These are phyloP conservation scores for Fusarium domesticum DNA, from an alignment of 2,329 filamentous ascomycete species.

Conservation along the genomic window DNA sequence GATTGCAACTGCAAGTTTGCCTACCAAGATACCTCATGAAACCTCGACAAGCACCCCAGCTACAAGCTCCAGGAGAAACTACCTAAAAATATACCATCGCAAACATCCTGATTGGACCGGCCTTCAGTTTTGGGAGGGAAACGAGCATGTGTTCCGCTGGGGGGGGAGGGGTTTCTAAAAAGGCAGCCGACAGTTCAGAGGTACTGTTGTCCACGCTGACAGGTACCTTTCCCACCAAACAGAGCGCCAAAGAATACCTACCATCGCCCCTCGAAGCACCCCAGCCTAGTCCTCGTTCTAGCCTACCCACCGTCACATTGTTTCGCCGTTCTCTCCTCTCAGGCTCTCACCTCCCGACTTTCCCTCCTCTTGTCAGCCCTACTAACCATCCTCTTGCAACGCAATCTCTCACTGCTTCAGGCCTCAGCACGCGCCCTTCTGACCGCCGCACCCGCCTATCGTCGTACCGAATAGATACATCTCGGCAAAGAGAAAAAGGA, in stretches of 20 bases:
- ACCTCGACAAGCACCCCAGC: background rate
- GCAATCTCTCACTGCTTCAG: background rate
- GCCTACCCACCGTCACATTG: background rate
- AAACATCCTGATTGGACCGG: background rate
- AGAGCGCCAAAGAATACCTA: background rate
- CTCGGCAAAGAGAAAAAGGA: background rate
- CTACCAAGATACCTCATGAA: background rate
- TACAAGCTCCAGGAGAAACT: background rate
- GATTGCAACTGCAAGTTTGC: too few species aligned
- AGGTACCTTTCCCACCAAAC: background rate
- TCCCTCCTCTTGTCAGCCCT: background rate
- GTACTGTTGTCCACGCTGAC: background rate
- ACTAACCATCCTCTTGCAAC: background rate
- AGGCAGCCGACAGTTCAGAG: background rate
- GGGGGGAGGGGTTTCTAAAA: background rate
- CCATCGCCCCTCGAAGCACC: background rate
- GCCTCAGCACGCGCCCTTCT: too few species aligned
- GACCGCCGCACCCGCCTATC: too few species aligned
- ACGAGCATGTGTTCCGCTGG: background rate
- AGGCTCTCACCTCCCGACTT: conserved; percentile 12
- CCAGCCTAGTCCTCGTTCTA: background rate
- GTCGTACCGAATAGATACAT: background rate
- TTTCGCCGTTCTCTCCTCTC: conserved; percentile 4
- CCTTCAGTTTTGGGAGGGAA: background rate
- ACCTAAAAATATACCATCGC: background rate